Evolutionary conservation across 768 basidiomycete genomes (phyloP).

Genomic region (Panaeolus papilionaceus): DNA sequence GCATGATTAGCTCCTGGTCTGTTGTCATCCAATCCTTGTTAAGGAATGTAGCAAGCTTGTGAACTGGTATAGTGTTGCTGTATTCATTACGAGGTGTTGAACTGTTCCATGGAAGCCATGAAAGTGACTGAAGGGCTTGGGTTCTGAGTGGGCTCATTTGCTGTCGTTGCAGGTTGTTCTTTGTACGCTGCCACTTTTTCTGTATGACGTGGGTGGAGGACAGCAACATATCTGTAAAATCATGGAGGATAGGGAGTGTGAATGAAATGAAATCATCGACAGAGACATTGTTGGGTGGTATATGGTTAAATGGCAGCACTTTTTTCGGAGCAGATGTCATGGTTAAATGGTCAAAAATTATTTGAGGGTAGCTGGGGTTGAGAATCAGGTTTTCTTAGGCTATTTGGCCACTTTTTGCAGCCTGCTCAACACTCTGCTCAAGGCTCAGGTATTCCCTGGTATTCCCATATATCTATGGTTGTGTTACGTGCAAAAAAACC

Average conservation of each 20-base stretch:
- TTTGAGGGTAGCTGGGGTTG: too few relatives aligned
- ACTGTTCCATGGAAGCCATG: constrained; percentile 5
- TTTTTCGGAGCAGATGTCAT: too few relatives aligned
- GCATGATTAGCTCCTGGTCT: constrained; percentile 3
- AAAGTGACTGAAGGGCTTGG: not conserved
- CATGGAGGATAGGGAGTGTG: not conserved
- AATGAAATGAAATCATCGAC: constrained; percentile 10
- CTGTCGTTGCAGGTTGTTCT: not conserved
- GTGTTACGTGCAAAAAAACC: too few relatives aligned
- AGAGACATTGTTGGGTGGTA: not conserved
- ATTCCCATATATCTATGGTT: too few relatives aligned
- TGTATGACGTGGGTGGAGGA: constrained; percentile 4
- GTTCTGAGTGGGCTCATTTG: not conserved
- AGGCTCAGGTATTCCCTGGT: too few relatives aligned
- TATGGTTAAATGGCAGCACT: too few relatives aligned
- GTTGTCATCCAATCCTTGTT: constrained; percentile 3
- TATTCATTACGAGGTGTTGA: not conserved
- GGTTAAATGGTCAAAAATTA: too few relatives aligned
- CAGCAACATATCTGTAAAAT: not conserved
- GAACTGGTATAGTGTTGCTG: not conserved
- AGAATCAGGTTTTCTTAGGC: too few relatives aligned
- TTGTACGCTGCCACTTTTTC: constrained; percentile 12
- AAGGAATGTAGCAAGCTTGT: not conserved
- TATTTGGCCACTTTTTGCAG: too few relatives aligned
- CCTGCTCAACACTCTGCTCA: too few relatives aligned